phyloP scores from a whole-genome alignment of 2,329 filamentous ascomycete species.

The Verticillium klebahnii region DNA sequence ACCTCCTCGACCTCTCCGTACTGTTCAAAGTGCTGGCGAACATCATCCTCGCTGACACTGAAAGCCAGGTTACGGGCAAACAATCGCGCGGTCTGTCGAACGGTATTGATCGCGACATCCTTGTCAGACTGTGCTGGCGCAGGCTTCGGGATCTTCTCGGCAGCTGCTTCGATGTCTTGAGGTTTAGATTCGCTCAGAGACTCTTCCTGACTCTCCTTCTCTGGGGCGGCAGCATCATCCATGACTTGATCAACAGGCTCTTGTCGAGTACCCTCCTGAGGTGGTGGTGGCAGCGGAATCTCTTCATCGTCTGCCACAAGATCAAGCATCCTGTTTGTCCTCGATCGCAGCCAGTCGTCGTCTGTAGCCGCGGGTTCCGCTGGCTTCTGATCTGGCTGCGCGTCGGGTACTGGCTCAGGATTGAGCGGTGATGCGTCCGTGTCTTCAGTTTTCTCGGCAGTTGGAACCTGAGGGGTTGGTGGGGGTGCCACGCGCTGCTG shows the following conservation, averaged over 20 bases:
- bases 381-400: not conserved
- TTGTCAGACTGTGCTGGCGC: constrained; percentile 15
- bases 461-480: not conserved
- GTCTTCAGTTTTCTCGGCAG: constrained; percentile 2
- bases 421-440: not conserved
- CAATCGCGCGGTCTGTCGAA: constrained; percentile 69
- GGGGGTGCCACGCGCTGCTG: not conserved
- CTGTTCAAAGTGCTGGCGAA: constrained; percentile 64
- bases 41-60: constrained; percentile 69
- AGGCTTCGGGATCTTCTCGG: constrained; percentile 14
- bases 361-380: constrained; percentile 52
- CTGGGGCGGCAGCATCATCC: constrained; percentile 4
- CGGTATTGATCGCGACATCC: constrained; percentile 49
- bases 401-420: constrained; percentile 5
- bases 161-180: constrained; percentile 21
- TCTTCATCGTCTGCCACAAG: constrained; percentile 70
- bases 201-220: constrained; percentile 4
- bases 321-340: constrained; percentile 81
- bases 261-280: constrained; percentile 12
- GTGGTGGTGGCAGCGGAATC: constrained; percentile 16
- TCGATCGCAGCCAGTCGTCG: constrained; percentile 86
- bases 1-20: constrained; percentile 86
- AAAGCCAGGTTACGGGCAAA: constrained; percentile 91
- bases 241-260: constrained; percentile 7
- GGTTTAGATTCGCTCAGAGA: not conserved